Evolutionary conservation across 148 eudicot species (phyloP), one percentile per base, ranked within the genome.

Genomic region (Salicornia ramosissima): DNA sequence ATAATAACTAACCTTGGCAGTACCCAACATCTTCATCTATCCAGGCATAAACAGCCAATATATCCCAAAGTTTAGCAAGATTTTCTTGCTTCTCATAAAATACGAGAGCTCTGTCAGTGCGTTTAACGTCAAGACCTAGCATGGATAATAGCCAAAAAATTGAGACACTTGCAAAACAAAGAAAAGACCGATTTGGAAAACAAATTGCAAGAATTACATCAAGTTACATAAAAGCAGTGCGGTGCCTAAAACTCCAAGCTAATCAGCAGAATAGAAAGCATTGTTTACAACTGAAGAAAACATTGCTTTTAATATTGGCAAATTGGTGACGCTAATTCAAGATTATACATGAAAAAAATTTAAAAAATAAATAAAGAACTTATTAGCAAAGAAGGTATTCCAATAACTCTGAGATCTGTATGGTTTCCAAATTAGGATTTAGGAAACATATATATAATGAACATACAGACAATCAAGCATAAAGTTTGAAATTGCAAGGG

Each of bases 21-120:
- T 94, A 94, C 55, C 97, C 97, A 39, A 94, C 86, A 80, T 94
- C 99, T 59, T 70, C 76, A 76, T 94, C 99, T 72, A 86, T 78
- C 99, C 97, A 94, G 33, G 99, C 80, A 79, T 93, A 93, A 22
- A 93, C 88, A 34, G 98, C 72, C 67, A 93, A 80, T 78, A 93
- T 76, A 75, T 93, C 99, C 99, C 99, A 94, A 54, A 94, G 96
- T 79, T 89, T 94, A 67, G 93, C 64, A 47, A 94, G 78, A 80
- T 94, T 88, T 70, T 84, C 96, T 78, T 87, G 86, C 85, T 87
- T 87, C 86, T 94, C 97, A 70, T 79, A 93, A 77, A 88, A 93
- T 67, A 83, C 80, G 18, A 93, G 77, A 64, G 96, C 86, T 78
- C 98, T 85, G 78, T 94, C 99, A 45, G 99, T 94, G 50, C 99